These are phyloP conservation scores for Tulasnella calospora DNA, from an alignment of 768 basidiomycete species.

Conservation along the genomic window DNA sequence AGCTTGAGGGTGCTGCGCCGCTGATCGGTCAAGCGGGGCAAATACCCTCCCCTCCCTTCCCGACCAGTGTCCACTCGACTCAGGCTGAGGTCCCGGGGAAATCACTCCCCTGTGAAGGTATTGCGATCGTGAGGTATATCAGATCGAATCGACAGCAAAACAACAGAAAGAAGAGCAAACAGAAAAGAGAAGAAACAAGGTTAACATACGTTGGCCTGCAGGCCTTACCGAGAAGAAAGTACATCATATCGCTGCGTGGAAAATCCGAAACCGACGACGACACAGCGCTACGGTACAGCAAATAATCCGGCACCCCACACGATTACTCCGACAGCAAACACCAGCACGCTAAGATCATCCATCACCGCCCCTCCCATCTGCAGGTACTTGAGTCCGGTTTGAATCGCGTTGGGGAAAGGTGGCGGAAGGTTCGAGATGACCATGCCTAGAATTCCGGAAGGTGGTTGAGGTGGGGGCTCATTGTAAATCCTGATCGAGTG, in stretches of 20 bases:
- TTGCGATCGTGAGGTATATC: background rate
- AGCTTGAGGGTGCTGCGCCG: background rate
- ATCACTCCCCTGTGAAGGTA: background rate
- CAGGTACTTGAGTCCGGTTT: conserved; percentile 60
- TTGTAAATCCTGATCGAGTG: conserved; percentile 70
- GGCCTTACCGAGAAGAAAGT: background rate
- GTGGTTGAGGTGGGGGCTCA: conserved; percentile 55
- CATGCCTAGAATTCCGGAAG: conserved; percentile 55
- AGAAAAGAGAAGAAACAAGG: background rate
- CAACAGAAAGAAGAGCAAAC: background rate
- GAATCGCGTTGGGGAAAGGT: conserved; percentile 57
- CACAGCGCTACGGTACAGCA: conserved; percentile 19
- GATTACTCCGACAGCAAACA: conserved; percentile 69
- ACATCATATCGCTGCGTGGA: background rate
- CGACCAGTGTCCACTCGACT: background rate
- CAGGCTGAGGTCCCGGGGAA: background rate
- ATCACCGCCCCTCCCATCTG: conserved; percentile 62
- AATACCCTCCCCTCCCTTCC: background rate
- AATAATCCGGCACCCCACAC: conserved; percentile 51
- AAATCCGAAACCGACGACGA: background rate
- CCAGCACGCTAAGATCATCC: conserved; percentile 63
- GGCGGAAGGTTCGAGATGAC: conserved; percentile 63
- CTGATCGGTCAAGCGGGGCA: background rate
- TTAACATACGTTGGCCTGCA: background rate
- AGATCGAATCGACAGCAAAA: background rate